Conservation (phyloP, 2,329 filamentous ascomycete species). For the Didymella lethalis region DNA sequence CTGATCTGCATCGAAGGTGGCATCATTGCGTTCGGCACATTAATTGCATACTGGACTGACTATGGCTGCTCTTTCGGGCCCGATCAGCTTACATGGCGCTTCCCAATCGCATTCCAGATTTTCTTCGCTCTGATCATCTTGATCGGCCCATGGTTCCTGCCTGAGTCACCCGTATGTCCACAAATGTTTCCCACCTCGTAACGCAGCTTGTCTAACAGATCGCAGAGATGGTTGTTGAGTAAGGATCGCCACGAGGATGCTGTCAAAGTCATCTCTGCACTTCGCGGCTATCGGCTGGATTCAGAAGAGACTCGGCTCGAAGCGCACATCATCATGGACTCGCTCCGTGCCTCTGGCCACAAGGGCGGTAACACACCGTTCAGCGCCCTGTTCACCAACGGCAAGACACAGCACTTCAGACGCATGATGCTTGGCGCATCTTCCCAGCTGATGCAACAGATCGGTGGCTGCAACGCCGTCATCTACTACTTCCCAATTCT, state of each 20-base stretch:
- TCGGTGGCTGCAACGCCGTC: slow-evolving; percentile 50
- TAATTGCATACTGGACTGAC: slow-evolving; percentile 60
- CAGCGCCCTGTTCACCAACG: slow-evolving; percentile 66
- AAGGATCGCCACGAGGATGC: slow-evolving; percentile 71
- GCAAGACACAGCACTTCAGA: slow-evolving; percentile 71
- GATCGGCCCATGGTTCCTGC: slow-evolving; percentile 66
- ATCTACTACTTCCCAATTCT: slow-evolving; percentile 56
- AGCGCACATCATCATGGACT: slow-evolving; percentile 72
- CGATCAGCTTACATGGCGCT: slow-evolving; percentile 55
- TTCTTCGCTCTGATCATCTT: slow-evolving; percentile 60
- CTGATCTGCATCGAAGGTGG: slow-evolving; percentile 68
- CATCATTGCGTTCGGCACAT: slow-evolving; percentile 60
- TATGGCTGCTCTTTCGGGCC: slow-evolving; percentile 47
- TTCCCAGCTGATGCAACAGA: slow-evolving; percentile 49
- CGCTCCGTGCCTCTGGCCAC: slow-evolving; percentile 53
- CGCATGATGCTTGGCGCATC: slow-evolving; percentile 68
- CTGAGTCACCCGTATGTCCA: slow-evolving; percentile 62
- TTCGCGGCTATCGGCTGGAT: slow-evolving; percentile 58
- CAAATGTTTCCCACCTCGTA: too few relatives aligned
- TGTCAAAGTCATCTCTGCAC: slow-evolving; percentile 60
- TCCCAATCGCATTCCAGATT: slow-evolving; percentile 63
- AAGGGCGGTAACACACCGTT: slow-evolving; percentile 53
- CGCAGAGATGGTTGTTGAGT: slow-evolving; percentile 63
- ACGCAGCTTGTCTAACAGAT: background rate
- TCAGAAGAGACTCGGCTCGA: slow-evolving; percentile 66